Percentiles rank a stretch among this genome's conserved stretches.
Evolutionary conservation across 1,284 basidiomycete species (phyloP).

Genomic region (Puccinia triticina): DNA sequence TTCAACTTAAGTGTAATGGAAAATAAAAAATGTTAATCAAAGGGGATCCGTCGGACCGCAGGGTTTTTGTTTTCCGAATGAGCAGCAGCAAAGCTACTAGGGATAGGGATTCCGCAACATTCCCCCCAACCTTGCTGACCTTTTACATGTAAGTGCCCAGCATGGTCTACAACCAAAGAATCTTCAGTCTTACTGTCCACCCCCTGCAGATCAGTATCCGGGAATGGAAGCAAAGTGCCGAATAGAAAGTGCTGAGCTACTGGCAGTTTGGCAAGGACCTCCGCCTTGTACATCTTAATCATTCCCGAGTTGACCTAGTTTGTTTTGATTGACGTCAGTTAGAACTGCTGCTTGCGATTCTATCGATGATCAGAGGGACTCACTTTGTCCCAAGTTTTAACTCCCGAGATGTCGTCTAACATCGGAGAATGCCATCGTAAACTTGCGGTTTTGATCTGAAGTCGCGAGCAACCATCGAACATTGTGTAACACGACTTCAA

Average conservation of each 20-base stretch:
- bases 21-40: conserved; percentile 31
- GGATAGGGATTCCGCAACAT: conserved; percentile 65
- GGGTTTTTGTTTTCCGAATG: conserved; percentile 54
- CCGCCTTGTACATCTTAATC: conserved; percentile 96
- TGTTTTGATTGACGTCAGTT: neutral
- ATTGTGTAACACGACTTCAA: neutral
- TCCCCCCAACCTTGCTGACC: conserved; percentile 79
- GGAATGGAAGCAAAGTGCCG: conserved; percentile 77
- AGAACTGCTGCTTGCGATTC: neutral
- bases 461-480: neutral
- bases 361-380: neutral
- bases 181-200: conserved; percentile 61
- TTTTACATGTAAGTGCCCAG: conserved; percentile 68
- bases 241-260: conserved; percentile 97
- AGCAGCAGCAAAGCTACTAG: conserved; percentile 62
- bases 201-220: conserved; percentile 63
- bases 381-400: conserved; percentile 59
- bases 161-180: conserved; percentile 64
- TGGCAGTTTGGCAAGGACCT: conserved; percentile 91
- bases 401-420: conserved; percentile 96
- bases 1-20: neutral
- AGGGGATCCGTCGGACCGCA: conserved; percentile 36
- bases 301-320: conserved; percentile 83
- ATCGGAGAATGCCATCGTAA: conserved; percentile 98
- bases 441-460: conserved; percentile 88